Base-by-base conservation (phyloP, 441 rosid species). In the Croton setiger region DNA sequence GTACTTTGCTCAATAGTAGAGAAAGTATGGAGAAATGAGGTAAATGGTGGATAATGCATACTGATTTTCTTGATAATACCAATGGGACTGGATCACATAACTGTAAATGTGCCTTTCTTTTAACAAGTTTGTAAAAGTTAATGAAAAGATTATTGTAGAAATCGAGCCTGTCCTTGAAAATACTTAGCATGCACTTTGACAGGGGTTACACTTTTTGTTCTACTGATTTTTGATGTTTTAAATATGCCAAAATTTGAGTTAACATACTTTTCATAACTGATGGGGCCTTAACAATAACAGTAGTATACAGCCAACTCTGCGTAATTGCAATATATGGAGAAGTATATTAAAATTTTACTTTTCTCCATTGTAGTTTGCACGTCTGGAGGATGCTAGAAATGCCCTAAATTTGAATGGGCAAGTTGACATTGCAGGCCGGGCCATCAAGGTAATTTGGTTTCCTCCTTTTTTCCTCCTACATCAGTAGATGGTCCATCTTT, bases 321-420 rank as follows among this genome's bases (percentile, higher is more conserved):
- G 35, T 35, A 27, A 35, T 39, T 7, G 20, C 33, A 60, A 58
- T 36, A 33, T 11, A 41, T 15, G 36, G 49, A 31, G 64, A 69
- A 58, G 44, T 43, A 13, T 64, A 2, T 31, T 11, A 1, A 74
- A 67, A 66, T 66, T 33, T 7, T 45, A 1, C 71, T 37, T 20
- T 7, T 12, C 66, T 66, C 39, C 51, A 6, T 71, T 79, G 51
- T 80, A 96, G 99, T 96, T 93, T 75, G 90, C 90, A 18, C 97
- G 96, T 51, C 92, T 96, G 74, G 99, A 93, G 78, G 98, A 96
- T 89, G 94, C 98, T 64, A 87, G 85, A 72, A 89, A 88, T 82
- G 98, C 97, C 10, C 74, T 90, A 69, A 93, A 85, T 83, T 80
- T 96, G 76, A 91, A 96, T 83, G 99, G 96, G 68, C 91, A 86